These are phyloP conservation scores for Penicillium herquei DNA, from an alignment of 495 filamentous ascomycete species.

Conservation along the genomic window DNA sequence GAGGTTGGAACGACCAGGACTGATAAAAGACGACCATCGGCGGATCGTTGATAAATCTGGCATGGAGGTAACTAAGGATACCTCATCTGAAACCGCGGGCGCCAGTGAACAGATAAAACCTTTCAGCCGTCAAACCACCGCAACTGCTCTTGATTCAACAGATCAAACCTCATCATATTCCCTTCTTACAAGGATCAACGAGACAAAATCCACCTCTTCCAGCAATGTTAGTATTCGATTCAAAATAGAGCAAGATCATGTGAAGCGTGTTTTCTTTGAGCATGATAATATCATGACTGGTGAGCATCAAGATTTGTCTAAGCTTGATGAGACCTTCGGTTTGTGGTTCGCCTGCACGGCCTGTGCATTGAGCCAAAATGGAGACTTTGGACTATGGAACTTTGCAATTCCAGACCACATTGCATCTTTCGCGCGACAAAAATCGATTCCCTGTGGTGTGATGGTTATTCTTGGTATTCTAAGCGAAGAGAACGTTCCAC, in stretches of 20 bases:
- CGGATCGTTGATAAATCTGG: neutral
- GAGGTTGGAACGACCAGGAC: neutral
- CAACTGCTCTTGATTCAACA: neutral
- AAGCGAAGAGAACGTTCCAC: slow-evolving; percentile 1
- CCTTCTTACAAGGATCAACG: neutral
- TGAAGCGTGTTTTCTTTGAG: neutral
- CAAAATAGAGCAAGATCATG: neutral
- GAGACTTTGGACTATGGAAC: neutral
- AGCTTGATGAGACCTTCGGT: neutral
- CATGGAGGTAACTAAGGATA: neutral
- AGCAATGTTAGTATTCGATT: neutral
- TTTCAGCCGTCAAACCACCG: neutral
- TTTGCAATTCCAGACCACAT: neutral
- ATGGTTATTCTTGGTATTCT: slow-evolving; percentile 8
- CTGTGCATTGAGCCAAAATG: neutral
- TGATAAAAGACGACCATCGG: neutral
- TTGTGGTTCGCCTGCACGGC: neutral
- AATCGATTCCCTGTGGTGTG: slow-evolving; percentile 7
- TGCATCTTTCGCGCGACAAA: neutral
- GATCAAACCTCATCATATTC: neutral
- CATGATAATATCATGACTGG: neutral
- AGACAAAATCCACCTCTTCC: neutral
- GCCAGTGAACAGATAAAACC: neutral
- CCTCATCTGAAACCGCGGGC: neutral
- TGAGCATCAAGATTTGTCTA: neutral